These are phyloP conservation scores for Tricholomella constricta DNA, from an alignment of 768 basidiomycete species.

Conservation along the genomic window DNA sequence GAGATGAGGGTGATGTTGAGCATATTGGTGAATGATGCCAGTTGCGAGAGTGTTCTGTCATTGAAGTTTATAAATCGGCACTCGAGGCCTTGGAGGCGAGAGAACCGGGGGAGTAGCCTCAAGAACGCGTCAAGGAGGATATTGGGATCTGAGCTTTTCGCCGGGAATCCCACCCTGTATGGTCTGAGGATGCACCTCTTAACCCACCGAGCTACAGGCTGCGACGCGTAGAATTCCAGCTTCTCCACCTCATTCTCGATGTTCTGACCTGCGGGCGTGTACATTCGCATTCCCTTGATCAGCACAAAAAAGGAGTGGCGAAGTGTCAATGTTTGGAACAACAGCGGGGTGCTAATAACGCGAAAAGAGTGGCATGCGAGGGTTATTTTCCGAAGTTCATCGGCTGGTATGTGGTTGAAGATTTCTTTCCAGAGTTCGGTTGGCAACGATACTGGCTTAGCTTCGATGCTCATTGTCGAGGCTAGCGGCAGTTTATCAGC, in stretches of 20 bases:
- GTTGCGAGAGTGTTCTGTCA: not conserved
- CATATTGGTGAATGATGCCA: not conserved
- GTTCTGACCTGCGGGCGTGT: not conserved
- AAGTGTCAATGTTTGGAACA: no score
- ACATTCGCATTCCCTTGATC: no score
- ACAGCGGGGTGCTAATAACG: no score
- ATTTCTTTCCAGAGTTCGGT: no score
- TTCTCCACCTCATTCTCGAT: not conserved
- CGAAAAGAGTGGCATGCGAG: no score
- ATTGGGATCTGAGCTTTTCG: not conserved
- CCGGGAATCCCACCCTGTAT: no score
- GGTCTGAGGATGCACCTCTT: not conserved
- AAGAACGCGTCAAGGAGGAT: not conserved
- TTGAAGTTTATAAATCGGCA: not conserved
- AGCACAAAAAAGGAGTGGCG: no score
- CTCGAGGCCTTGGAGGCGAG: not conserved
- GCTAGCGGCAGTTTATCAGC: no score
- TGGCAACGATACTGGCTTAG: no score
- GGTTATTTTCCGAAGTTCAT: no score
- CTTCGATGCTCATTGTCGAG: no score
- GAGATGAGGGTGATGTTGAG: not conserved
- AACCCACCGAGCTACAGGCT: not conserved
- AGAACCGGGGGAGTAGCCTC: slow-evolving; percentile 2
- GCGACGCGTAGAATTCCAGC: slow-evolving; percentile 5
- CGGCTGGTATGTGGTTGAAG: no score